A percentile compares a stretch with the other conserved stretches of the same genome.
Conservation (phyloP, 1,139 yeast genomes). For the Saccharomycopsis crataegensis region DNA sequence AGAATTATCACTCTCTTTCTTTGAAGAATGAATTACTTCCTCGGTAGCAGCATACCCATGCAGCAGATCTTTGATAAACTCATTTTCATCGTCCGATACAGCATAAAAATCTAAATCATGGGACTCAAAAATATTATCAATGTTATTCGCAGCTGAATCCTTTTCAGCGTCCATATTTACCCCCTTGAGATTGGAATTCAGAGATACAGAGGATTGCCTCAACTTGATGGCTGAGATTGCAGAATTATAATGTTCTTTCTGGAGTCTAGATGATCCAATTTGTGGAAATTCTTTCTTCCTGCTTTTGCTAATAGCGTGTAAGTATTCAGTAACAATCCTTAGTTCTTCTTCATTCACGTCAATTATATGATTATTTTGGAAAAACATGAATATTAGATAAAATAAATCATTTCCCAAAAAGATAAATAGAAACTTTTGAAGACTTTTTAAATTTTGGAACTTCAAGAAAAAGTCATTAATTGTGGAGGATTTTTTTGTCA, state of each 20-base stretch:
- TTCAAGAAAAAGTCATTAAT: constrained; percentile 13
- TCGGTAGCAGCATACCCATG: neutral
- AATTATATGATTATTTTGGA: constrained; percentile 9
- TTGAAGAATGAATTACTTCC: neutral
- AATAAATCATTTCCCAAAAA: constrained; percentile 14
- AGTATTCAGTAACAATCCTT: constrained; percentile 11
- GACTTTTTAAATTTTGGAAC: constrained; percentile 13
- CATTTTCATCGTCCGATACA: constrained; percentile 16
- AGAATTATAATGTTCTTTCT: too few species aligned
- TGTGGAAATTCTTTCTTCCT: neutral
- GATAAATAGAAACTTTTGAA: constrained; percentile 11
- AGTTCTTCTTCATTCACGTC: constrained; percentile 14
- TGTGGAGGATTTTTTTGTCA: constrained; percentile 7
- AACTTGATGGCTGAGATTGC: too few species aligned
- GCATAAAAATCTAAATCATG: constrained; percentile 7
- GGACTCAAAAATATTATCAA: neutral
- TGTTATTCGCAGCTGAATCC: neutral
- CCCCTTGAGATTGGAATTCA: too few species aligned
- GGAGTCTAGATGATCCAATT: neutral
- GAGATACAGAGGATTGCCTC: too few species aligned
- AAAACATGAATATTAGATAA: constrained; percentile 13
- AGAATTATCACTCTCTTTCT: too few species aligned
- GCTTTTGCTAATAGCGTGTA: neutral
- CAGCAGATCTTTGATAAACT: neutral
- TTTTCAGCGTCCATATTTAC: too few species aligned